phyloP scores from a whole-genome alignment of 202 grass and related monocot species.

The Carex sylvatica region DNA sequence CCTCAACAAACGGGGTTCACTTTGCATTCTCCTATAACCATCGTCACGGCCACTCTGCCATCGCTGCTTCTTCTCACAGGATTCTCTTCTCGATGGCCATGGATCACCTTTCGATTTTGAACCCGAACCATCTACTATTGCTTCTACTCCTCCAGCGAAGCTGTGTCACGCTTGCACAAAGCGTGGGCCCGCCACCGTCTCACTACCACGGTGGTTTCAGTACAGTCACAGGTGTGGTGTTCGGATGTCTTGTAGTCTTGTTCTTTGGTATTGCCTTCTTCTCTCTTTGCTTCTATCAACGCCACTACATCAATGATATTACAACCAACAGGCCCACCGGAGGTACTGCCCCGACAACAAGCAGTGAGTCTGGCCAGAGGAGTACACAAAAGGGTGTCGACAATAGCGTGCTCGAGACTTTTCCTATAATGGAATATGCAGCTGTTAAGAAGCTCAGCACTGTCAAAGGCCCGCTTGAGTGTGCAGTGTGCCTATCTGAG shows the following conservation, averaged over 20 bases:
- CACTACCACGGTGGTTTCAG: constrained; percentile 41
- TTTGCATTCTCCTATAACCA: background rate
- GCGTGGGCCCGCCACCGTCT: background rate
- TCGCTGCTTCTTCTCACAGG: background rate
- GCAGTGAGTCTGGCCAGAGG: background rate
- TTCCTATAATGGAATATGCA: constrained; percentile 73
- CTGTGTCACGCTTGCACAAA: constrained; percentile 29
- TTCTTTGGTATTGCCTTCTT: constrained; percentile 52
- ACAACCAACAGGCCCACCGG: background rate
- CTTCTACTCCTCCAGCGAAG: constrained; percentile 14
- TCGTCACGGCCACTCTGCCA: background rate
- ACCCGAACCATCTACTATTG: background rate
- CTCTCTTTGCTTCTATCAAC: constrained; percentile 58
- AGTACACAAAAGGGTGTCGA: constrained; percentile 29
- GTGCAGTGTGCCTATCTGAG: constrained; percentile 89
- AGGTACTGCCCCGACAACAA: background rate
- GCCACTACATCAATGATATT: background rate
- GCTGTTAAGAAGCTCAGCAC: constrained; percentile 58
- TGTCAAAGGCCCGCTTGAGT: constrained; percentile 60
- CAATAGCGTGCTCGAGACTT: constrained; percentile 45
- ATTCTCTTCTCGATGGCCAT: constrained; percentile 2
- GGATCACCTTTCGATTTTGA: constrained; percentile 5
- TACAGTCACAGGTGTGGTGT: constrained; percentile 40
- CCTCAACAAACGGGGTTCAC: background rate
- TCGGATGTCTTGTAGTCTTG: constrained; percentile 40